These are phyloP conservation scores for Saprolegnia diclina DNA, from an alignment of 352 stramenopile species.

Conservation along the genomic window DNA sequence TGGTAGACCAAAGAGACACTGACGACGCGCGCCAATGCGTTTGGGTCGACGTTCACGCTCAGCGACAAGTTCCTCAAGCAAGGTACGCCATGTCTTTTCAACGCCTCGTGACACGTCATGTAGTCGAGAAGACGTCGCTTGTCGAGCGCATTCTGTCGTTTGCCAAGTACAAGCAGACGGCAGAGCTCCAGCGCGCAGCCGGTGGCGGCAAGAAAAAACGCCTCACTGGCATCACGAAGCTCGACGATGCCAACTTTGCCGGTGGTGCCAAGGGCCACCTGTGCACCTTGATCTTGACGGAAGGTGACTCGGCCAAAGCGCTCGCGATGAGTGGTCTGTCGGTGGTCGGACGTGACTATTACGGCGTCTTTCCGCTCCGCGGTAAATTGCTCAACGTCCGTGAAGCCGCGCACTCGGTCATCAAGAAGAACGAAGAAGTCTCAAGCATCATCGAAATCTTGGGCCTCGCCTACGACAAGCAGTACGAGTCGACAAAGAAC, in stretches of 20 bases:
- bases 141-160: slow-evolving; percentile 89
- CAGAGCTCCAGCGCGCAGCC: slow-evolving; percentile 85
- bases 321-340: slow-evolving; percentile 97
- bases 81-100: slow-evolving; percentile 1
- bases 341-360: slow-evolving; percentile 97
- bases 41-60: slow-evolving; percentile 83
- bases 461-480: slow-evolving; percentile 94
- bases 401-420: slow-evolving; percentile 72
- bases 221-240: slow-evolving; percentile 91
- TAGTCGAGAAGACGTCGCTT: slow-evolving; percentile 83
- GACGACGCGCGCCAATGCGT: slow-evolving; percentile 79
- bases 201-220: slow-evolving; percentile 75
- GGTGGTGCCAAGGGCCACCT: slow-evolving; percentile 84
- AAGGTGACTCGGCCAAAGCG: slow-evolving; percentile 99
- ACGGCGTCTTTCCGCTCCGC: slow-evolving; percentile 98
- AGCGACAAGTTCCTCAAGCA: slow-evolving; percentile 86
- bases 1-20: slow-evolving; percentile 95
- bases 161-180: slow-evolving; percentile 89
- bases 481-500: slow-evolving; percentile 91
- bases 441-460: slow-evolving; percentile 97
- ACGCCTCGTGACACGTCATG: background rate
- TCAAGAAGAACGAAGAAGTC: slow-evolving; percentile 93
- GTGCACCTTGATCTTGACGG: slow-evolving; percentile 98
- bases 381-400: slow-evolving; percentile 92
- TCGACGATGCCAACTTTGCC: slow-evolving; percentile 97